Conservation (phyloP, 2,329 filamentous ascomycete species). For the Zymoseptoria tritici region DNA sequence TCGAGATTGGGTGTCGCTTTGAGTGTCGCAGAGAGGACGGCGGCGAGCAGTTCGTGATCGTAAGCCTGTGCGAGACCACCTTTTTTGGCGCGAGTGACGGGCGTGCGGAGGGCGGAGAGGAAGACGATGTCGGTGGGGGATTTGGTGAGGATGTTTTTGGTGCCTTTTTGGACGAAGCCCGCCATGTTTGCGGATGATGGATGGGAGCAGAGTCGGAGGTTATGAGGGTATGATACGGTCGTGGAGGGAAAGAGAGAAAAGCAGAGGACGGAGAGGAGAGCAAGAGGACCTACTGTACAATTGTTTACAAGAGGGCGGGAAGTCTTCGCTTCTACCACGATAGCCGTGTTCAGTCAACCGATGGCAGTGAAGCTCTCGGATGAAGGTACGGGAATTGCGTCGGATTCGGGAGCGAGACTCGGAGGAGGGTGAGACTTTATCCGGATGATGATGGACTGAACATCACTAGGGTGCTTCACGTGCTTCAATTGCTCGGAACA, state of each 20-base stretch:
- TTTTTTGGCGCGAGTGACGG: constrained; percentile 74
- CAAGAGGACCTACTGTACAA: background rate
- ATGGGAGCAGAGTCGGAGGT: too few species aligned
- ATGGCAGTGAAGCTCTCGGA: background rate
- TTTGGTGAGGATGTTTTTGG: constrained; percentile 71
- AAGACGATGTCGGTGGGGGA: constrained; percentile 76
- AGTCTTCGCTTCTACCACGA: background rate
- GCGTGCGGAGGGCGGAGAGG: constrained; percentile 82
- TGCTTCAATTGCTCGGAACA: too few species aligned
- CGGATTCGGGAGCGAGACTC: background rate
- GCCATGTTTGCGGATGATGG: too few species aligned
- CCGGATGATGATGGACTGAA: background rate
- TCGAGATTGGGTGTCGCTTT: constrained; percentile 65
- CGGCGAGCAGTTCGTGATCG: constrained; percentile 77
- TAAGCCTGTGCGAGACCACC: constrained; percentile 80
- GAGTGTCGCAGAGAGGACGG: constrained; percentile 60
- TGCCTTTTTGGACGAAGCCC: constrained; percentile 43
- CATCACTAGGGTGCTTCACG: background rate
- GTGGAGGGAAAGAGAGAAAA: background rate
- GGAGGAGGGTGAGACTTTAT: background rate
- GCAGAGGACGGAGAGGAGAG: background rate
- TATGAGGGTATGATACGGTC: too few species aligned
- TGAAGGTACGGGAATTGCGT: background rate
- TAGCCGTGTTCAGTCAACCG: background rate
- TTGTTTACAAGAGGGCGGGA: background rate